Percentiles rank a stretch among this genome's conserved stretches.
These are phyloP conservation scores for Aspergillus homomorphus DNA, from an alignment of 495 filamentous ascomycete species.

Conservation along the genomic window DNA sequence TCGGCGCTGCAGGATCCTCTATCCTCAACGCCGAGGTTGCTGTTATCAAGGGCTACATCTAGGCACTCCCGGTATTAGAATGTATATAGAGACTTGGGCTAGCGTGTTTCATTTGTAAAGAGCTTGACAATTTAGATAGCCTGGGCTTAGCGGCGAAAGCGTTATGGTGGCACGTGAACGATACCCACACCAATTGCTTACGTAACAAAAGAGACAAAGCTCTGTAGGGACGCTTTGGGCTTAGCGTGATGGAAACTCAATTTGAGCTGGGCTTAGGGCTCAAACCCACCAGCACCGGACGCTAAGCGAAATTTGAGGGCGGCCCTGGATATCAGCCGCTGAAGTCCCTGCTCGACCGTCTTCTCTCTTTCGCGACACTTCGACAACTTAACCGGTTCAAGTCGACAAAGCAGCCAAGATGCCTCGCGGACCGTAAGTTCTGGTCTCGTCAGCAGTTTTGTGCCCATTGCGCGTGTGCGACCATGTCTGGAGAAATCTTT, in stretches of 20 bases:
- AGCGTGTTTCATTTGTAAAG: background rate
- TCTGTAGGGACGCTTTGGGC: background rate
- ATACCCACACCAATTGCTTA: background rate
- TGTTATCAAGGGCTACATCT: constrained; percentile 82
- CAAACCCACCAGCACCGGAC: constrained; percentile 26
- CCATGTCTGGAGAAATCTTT: background rate
- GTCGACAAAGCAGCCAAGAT: constrained; percentile 54
- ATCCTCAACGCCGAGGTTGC: constrained; percentile 94
- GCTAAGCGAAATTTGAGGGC: constrained; percentile 39
- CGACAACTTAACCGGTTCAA: constrained; percentile 41
- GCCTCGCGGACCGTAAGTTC: constrained; percentile 66
- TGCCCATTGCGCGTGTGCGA: background rate
- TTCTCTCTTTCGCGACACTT: constrained; percentile 32
- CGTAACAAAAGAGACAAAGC: background rate
- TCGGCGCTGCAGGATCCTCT: constrained; percentile 90
- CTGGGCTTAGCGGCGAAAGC: background rate
- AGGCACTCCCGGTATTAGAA: constrained; percentile 28
- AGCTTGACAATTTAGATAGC: background rate
- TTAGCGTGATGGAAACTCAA: constrained; percentile 4
- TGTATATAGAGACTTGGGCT: constrained; percentile 10
- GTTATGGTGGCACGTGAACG: background rate
- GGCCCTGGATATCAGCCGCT: constrained; percentile 27
- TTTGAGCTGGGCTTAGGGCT: constrained; percentile 37
- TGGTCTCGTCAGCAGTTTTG: background rate
- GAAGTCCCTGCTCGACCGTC: constrained; percentile 11